Conservation (phyloP, 148 eudicot genomes). For the Chenopodium album region DNA sequence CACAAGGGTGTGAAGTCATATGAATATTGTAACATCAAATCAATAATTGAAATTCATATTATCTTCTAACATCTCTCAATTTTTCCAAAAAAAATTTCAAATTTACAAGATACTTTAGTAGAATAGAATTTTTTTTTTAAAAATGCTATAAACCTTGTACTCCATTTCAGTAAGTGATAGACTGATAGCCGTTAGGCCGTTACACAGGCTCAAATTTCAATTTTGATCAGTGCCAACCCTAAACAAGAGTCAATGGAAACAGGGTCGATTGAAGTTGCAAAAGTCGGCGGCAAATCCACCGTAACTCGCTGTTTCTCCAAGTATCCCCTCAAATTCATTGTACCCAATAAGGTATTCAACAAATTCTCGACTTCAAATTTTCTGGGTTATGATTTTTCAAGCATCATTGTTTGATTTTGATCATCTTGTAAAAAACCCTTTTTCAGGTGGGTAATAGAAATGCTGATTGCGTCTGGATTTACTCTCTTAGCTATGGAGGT, state of each 20-base stretch:
- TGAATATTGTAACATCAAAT: too few species aligned
- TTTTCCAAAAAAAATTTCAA: too few species aligned
- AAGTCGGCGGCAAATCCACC: constrained; percentile 66
- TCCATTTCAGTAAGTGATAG: too few species aligned
- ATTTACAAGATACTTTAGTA: too few species aligned
- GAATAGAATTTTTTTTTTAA: too few species aligned
- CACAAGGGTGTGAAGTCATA: too few species aligned
- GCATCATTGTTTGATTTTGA: constrained; percentile 4
- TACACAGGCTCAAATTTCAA: too few species aligned
- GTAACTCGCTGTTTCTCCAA: constrained; percentile 73
- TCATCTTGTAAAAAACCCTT: not conserved
- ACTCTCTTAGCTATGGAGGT: constrained; percentile 88
- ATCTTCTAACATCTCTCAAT: too few species aligned
- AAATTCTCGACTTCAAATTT: not conserved
- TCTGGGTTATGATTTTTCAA: not conserved
- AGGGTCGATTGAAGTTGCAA: constrained; percentile 62
- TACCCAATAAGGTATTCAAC: constrained; percentile 65
- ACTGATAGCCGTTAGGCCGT: too few species aligned
- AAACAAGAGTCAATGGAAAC: constrained; percentile 41
- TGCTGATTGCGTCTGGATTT: constrained; percentile 89
- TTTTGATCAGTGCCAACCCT: not conserved
- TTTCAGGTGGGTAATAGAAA: constrained; percentile 67
- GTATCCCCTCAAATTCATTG: constrained; percentile 89
- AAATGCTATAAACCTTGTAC: too few species aligned
- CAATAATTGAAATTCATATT: too few species aligned